These are phyloP conservation scores for Papiliotrema nemorosa DNA, from an alignment of 1,284 basidiomycete genomes.

Conservation along the genomic window DNA sequence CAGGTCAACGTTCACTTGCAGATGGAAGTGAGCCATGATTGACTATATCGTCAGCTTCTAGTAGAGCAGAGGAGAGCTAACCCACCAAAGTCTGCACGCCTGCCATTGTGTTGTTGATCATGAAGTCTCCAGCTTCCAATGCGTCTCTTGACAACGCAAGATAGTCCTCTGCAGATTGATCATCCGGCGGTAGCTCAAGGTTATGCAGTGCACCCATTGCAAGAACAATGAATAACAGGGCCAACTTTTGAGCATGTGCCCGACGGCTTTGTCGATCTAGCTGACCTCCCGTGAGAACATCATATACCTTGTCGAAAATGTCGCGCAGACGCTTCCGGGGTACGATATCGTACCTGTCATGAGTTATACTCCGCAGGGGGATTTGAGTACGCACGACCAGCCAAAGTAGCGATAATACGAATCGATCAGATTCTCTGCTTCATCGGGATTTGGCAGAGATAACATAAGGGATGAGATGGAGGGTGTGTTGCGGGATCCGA, in stretches of 20 bases:
- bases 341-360: slow-evolving; percentile 21
- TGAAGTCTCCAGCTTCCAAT: slow-evolving; percentile 32
- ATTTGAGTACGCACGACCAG: slow-evolving; percentile 1
- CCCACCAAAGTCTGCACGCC: slow-evolving; percentile 32
- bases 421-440: slow-evolving; percentile 12
- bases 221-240: slow-evolving; percentile 31
- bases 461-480: not conserved
- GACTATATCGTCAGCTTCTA: slow-evolving; percentile 4
- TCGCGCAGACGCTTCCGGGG: slow-evolving; percentile 15
- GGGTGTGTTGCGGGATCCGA: not conserved
- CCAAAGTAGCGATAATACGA: slow-evolving; percentile 14
- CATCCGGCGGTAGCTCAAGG: slow-evolving; percentile 32
- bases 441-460: slow-evolving; percentile 8
- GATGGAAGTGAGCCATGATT: slow-evolving; percentile 22
- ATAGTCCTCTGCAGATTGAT: slow-evolving; percentile 30
- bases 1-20: slow-evolving; percentile 6
- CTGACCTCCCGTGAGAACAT: slow-evolving; percentile 2
- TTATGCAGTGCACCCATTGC: slow-evolving; percentile 37
- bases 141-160: slow-evolving; percentile 24
- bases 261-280: not conserved
- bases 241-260: slow-evolving; percentile 26
- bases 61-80: not conserved
- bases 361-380: not conserved
- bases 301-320: slow-evolving; percentile 12
- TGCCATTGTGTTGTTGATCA: slow-evolving; percentile 33